Percentiles rank a stretch among this genome's conserved stretches.
Evolutionary conservation across 1,139 yeast genomes (phyloP).

Genomic region (Hyphopichia pseudoburtonii): DNA sequence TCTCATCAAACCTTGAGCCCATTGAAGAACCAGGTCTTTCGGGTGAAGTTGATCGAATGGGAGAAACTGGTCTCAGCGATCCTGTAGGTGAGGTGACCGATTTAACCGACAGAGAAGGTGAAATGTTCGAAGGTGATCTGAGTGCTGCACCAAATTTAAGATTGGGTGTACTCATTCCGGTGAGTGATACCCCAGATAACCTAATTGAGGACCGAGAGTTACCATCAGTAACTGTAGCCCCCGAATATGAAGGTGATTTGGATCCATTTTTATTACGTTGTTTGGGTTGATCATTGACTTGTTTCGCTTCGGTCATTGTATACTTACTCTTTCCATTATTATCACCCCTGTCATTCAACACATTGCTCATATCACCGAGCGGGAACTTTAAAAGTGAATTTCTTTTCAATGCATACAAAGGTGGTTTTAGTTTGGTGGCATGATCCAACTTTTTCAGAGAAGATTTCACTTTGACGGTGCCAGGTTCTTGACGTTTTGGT

Average conservation of each 20-base stretch:
- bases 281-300: no score
- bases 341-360: no score
- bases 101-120: conserved; percentile 1
- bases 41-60: conserved; percentile 28
- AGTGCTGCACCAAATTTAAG: conserved; percentile 4
- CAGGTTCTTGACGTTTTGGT: conserved; percentile 14
- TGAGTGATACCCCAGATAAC: conserved; percentile 1
- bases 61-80: conserved; percentile 1
- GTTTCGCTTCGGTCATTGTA: no score
- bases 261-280: no score
- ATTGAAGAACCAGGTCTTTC: conserved; percentile 35
- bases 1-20: conserved; percentile 37
- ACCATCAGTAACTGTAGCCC: no score
- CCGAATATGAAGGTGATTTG: no score
- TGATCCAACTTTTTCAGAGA: no score
- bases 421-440: conserved; percentile 13
- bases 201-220: conserved; percentile 3
- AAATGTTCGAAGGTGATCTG: conserved; percentile 1
- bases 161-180: conserved; percentile 4
- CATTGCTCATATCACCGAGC: background rate
- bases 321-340: no score
- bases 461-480: no score
- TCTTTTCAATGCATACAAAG: conserved; percentile 5
- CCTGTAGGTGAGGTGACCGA: conserved; percentile 4
- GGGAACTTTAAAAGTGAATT: conserved; percentile 2